Evolutionary conservation across 345 rosid genomes (phyloP).

Genomic region (Noccaea caerulescens): DNA sequence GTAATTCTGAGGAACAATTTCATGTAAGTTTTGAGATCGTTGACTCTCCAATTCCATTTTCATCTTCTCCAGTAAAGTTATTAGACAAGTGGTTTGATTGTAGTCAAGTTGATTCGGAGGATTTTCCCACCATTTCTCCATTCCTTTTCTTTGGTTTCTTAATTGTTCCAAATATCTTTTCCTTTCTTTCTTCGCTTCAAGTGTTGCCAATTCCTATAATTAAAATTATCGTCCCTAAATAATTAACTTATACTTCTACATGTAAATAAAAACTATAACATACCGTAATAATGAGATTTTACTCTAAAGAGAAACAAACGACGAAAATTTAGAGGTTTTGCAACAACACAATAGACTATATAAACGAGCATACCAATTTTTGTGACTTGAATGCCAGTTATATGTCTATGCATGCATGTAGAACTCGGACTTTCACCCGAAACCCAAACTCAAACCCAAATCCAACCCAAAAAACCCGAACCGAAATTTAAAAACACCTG

Average conservation of each 20-base stretch:
- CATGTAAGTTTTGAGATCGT: not conserved
- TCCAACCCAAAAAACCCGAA: no score
- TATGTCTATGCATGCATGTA: not conserved
- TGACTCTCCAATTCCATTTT: constrained; percentile 46
- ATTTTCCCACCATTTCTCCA: constrained; percentile 56
- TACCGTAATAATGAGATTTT: not conserved
- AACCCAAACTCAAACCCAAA: no score
- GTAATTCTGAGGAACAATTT: not conserved
- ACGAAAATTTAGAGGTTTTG: not conserved
- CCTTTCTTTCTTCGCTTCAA: constrained; percentile 50
- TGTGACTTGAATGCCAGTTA: not conserved
- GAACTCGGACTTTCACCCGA: no score
- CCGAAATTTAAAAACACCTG: no score
- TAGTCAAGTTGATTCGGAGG: constrained; percentile 46
- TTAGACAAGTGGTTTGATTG: constrained; percentile 46
- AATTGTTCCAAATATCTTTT: constrained; percentile 45
- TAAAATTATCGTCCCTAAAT: not conserved
- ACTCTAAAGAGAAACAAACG: not conserved
- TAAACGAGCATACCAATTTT: not conserved
- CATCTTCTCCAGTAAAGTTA: constrained; percentile 42
- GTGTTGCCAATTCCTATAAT: constrained; percentile 10
- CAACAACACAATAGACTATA: not conserved
- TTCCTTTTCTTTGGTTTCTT: constrained; percentile 26
- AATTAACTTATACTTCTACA: not conserved
- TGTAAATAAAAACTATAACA: not conserved